Conservation (phyloP, 495 filamentous ascomycete species). For the Penicillium chermesinum region DNA sequence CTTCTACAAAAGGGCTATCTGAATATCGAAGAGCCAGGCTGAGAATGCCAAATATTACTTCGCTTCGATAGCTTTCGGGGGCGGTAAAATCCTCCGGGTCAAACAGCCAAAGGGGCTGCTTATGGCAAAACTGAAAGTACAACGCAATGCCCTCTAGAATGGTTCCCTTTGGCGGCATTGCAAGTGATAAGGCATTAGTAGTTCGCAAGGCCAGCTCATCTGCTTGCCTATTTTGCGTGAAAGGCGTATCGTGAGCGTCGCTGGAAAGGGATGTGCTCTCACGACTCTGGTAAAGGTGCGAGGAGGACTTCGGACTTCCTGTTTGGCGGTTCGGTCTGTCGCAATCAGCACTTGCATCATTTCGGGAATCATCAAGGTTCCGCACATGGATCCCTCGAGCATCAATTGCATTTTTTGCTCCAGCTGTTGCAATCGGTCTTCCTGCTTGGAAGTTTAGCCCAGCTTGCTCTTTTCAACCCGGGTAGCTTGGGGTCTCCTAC, state of each 20-base stretch:
- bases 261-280: slow-evolving; percentile 7
- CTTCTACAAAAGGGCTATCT: slow-evolving; percentile 8
- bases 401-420: slow-evolving; percentile 41
- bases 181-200: slow-evolving; percentile 13
- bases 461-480: slow-evolving; percentile 1
- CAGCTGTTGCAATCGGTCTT: slow-evolving; percentile 35
- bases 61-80: slow-evolving; percentile 21
- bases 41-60: slow-evolving; percentile 36
- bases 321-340: slow-evolving; percentile 11
- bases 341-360: slow-evolving; percentile 7
- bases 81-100: slow-evolving; percentile 30
- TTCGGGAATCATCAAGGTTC: not conserved
- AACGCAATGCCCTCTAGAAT: slow-evolving; percentile 27
- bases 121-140: slow-evolving; percentile 41
- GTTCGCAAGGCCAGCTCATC: slow-evolving; percentile 9
- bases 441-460: slow-evolving; percentile 21
- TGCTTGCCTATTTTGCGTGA: slow-evolving; percentile 1
- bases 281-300: slow-evolving; percentile 1
- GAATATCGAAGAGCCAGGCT: slow-evolving; percentile 34
- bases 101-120: slow-evolving; percentile 43
- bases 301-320: slow-evolving; percentile 7
- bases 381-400: slow-evolving; percentile 28
- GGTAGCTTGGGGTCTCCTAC: slow-evolving; percentile 9
- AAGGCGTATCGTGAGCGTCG: not conserved
- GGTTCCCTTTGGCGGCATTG: slow-evolving; percentile 19